These are phyloP conservation scores for Lipomyces yamadae DNA, from an alignment of 805 yeast species.

Conservation along the genomic window DNA sequence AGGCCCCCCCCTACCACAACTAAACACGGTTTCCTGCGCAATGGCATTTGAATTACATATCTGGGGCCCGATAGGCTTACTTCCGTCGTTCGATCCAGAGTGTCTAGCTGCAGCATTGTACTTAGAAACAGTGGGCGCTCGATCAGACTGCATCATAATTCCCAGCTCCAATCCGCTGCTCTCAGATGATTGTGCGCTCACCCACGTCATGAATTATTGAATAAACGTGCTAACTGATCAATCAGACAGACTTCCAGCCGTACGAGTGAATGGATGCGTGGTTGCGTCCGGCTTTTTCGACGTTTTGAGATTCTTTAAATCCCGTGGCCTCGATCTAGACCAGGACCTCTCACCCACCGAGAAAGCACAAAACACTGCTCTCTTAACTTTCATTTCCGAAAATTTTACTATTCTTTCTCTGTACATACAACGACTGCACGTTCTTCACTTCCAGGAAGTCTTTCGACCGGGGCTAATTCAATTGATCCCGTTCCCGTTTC, in stretches of 20 bases:
- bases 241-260: constrained; percentile 27
- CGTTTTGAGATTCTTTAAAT: constrained; percentile 34
- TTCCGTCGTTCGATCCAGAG: constrained; percentile 40
- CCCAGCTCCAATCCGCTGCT: constrained; percentile 35
- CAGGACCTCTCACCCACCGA: constrained; percentile 15
- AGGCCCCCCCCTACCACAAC: no score
- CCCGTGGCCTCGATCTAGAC: constrained; percentile 23
- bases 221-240: neutral
- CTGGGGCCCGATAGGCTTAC: constrained; percentile 37
- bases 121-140: constrained; percentile 18
- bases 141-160: constrained; percentile 18
- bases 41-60: constrained; percentile 33
- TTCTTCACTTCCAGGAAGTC: constrained; percentile 29
- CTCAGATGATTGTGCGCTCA: constrained; percentile 22
- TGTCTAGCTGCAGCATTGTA: constrained; percentile 37
- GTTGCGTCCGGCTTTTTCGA: constrained; percentile 34
- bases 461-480: constrained; percentile 35
- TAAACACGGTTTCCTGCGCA: neutral
- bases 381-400: constrained; percentile 27
- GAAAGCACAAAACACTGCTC: constrained; percentile 29
- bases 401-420: constrained; percentile 31
- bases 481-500: constrained; percentile 31
- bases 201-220: neutral
- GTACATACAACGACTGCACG: constrained; percentile 37
- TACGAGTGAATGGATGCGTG: constrained; percentile 22